Base-by-base conservation (phyloP, 345 rosid species). In the Xanthoceras sorbifolium region DNA sequence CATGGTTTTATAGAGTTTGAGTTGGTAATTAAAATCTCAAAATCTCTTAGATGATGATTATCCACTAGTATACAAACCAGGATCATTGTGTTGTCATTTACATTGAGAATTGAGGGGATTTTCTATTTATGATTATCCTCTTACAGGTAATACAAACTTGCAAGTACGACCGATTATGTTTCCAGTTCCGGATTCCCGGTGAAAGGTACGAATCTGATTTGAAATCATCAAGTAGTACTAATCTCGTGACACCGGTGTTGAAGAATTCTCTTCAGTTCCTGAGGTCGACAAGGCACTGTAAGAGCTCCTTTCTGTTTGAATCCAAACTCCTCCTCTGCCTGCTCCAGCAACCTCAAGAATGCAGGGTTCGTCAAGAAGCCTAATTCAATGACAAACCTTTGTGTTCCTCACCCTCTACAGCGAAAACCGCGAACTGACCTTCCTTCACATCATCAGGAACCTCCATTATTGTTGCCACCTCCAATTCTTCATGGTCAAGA, bases 261-360 rank as follows among this genome's bases (percentile, higher is more conserved):
- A 63, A 63, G 40, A 63, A 63, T 63, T 63, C 20, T 29, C 68
- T 85, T 78, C 63, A 84, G 69, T 75, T 86, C 91, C 71, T 86
- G 89, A 1, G 93, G 91, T 69, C 50, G 85, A 73, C 91, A 86
- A 10, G 89, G 88, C 14, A 86, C 76, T n/a, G 83, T 82, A 42
- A 83, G 77, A 79, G 87, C 84, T 71, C 85, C 86, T 25, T 42
- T 66, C 2, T 69, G 84, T 25, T 81, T 81, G 77, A 86, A 84
- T 5, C 87, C 87, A 22, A 80, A 89, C 72, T 89, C 91, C 23
- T 89, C 91, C 76, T 80, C 68, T 8, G 89, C 90, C 36, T 78
- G 76, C 64, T 85, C 84, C 12, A 89, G 77, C 69, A 88, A 52
- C 60, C 73, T 84, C 82, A 80, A 59, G 74, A 90, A 87, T 67